Evolutionary conservation across 176 grass and related monocot species (phyloP).

Genomic region (Aegilops speltoides): DNA sequence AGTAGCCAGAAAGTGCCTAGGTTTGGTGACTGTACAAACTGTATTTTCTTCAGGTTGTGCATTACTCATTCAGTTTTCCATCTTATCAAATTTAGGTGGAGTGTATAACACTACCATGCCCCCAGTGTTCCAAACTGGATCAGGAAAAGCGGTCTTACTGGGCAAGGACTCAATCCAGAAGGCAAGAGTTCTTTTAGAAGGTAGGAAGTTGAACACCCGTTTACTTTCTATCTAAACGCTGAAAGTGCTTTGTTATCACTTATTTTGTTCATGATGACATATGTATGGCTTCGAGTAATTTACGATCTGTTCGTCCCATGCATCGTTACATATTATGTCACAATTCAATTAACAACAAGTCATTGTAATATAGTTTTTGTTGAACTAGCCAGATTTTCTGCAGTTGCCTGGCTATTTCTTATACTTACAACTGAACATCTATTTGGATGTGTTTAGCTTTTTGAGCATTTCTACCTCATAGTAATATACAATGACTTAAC

Average conservation of each 20-base stretch:
- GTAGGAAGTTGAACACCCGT: slow-evolving; percentile 16
- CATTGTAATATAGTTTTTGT: background rate
- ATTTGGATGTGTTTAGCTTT: background rate
- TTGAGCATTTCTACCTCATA: background rate
- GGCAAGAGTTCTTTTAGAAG: slow-evolving; percentile 50
- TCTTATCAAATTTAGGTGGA: slow-evolving; percentile 28
- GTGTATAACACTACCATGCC: background rate
- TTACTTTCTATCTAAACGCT: slow-evolving; percentile 9
- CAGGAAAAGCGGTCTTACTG: slow-evolving; percentile 33
- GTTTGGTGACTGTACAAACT: background rate
- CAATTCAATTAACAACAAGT: slow-evolving; percentile 17
- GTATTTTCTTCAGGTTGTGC: background rate
- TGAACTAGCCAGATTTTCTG: background rate
- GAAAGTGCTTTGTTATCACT: slow-evolving; percentile 16
- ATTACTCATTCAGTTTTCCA: background rate
- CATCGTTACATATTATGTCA: background rate
- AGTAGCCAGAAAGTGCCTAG: background rate
- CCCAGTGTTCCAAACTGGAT: slow-evolving; percentile 55
- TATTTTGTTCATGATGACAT: background rate
- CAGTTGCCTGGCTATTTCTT: background rate
- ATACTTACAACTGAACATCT: background rate
- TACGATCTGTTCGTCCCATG: background rate
- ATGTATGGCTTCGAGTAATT: background rate
- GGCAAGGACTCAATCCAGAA: slow-evolving; percentile 32
- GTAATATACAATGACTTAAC: background rate